Evolutionary conservation across 2,329 filamentous ascomycete genomes (phyloP), one percentile per base, ranked within the genome.

Genomic region (Corynespora cassiicola): DNA sequence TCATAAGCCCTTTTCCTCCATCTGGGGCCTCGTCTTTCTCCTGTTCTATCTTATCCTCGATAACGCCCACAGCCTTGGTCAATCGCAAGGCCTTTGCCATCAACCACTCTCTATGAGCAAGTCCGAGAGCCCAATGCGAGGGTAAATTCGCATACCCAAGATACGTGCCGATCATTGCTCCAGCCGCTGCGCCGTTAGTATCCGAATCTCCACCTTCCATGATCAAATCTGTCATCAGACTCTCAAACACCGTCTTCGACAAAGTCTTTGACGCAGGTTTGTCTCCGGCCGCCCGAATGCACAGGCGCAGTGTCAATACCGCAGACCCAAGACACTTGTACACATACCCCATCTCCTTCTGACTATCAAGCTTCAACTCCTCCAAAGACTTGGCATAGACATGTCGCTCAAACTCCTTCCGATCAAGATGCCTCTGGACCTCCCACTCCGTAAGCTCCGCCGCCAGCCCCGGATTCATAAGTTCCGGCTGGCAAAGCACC

Each of bases 151-250:
- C 68, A 52, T 74, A 75, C 10, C 77, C 77, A 2, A 79, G 49
- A 25, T 72, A 74, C 0, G 68, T 71, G 0, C 78, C 78, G 1
- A 80, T 46, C 0, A 80, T 58, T 1, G 76, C 75, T 0, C 76
- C 77, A 0, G 76, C 76, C 36, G 75, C 76, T 28, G 75, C 77
- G 6, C 75, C 76, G 42, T 80, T 80, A 1, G 77, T 80, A 44
- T 80, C 77, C 3, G 77, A 75, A 43, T 80, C 77, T 0, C 77
- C 78, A 2, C 75, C 78, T 22, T 71, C 65, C 74, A 79, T 76
- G 22, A 75, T 69, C 10, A 80, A 63, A 6, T 74, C 65, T 0
- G 72, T 75, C 9, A 79, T 75, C 8, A 77, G 58, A 5, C 67
- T 56, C 54, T 80, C 75, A 44, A 80, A 79, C 9, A 60, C 26